Evolutionary conservation across 495 filamentous ascomycete genomes (phyloP), one percentile per base, ranked within the genome.

Genomic region (Margaritispora aquatica): DNA sequence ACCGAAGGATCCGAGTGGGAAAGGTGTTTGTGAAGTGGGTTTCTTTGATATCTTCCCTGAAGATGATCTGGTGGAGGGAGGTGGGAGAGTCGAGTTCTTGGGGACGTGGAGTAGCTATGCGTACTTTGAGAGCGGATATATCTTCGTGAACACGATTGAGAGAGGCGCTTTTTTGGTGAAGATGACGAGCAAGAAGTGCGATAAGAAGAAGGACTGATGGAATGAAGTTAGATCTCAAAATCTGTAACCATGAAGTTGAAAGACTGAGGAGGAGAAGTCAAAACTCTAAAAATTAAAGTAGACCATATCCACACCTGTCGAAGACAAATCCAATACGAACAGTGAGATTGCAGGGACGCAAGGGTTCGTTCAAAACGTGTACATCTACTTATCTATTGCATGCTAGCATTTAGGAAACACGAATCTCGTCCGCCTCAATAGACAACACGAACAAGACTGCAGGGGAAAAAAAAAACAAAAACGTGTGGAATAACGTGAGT

Each of bases 1-100:
- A 58, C 73, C 77, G 4, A 44, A 57, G 0, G 80, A 85, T 66
- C 81, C 80, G 1, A 82, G 78, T 11, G 81, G 83, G 47, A 57
- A 57, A 22, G 64, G 75, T 24, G 73, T 85, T 26, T 67, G 70
- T 29, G 80, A 84, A 70, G 66, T 79, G 10, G 80, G 69, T 54
- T 83, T 78, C 71, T 84, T 84, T 59, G 82, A 85, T 65, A 71
- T 81, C 62, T 78, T 82, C 69, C 82, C 82, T 10, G 82, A 84
- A 65, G 82, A 85, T 61, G 83, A 85, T 60, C 63, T 66, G 1
- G 54, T 54, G 36, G 64, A 66, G 15, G 70, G 69, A 21, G 76
- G 74, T 50, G 81, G 80, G n/a, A 61, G 71, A 15, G 58, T 79
- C 9, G 76, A 79, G 55, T 85, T 85, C 61, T 69, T 75, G n/a